Evolutionary conservation across 108 stramenopile genomes (phyloP), one percentile per base, ranked within the genome.

Genomic region (Epithemia pelagica): DNA sequence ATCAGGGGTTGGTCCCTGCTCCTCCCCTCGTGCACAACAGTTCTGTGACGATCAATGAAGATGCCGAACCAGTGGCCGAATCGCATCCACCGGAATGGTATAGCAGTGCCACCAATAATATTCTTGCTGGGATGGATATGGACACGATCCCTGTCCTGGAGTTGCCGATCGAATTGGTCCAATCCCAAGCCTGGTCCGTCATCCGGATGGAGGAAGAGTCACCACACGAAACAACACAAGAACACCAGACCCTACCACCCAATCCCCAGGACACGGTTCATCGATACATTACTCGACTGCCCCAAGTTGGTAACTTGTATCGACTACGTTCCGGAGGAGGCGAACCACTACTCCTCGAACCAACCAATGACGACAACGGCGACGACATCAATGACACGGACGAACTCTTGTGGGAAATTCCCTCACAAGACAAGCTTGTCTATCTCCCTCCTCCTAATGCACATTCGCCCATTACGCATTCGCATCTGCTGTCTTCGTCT

Each of bases 21-120:
- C 30, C 58, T 1, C 74, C 74, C 26, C 2, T 51, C 28, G 46
- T 62, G 0, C n/a, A 18, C 28, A 22, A 54, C 20, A 25, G 0
- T 1, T 52, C 51, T 8, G 30, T 62, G n/a, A 26, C 20, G n/a
- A 69, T 80, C 27, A 21, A 70, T 37, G 79, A 80, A 60, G 79
- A 80, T 73, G 74, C 79, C 3, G 64, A 67, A 57, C 25, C 27
- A 10, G 24, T 30, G 3, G 64, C 74, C 1, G 74, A 30, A 61
- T 64, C 59, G 28, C 74, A 75, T 33, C 28, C 19, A 1, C 30
- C 37, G 0, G 32, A 57, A 23, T 74, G 74, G 74, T 74, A 74
- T 32, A 32, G 30, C 27, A 28, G n/a, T n/a, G n/a, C 37, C 37
- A 46, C 10, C 37, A 46, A 46, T 15, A 46, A 15, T 15, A 46